phyloP scores from a whole-genome alignment of 2,329 filamentous ascomycete genomes.

The Neoarthrinium moseri region DNA sequence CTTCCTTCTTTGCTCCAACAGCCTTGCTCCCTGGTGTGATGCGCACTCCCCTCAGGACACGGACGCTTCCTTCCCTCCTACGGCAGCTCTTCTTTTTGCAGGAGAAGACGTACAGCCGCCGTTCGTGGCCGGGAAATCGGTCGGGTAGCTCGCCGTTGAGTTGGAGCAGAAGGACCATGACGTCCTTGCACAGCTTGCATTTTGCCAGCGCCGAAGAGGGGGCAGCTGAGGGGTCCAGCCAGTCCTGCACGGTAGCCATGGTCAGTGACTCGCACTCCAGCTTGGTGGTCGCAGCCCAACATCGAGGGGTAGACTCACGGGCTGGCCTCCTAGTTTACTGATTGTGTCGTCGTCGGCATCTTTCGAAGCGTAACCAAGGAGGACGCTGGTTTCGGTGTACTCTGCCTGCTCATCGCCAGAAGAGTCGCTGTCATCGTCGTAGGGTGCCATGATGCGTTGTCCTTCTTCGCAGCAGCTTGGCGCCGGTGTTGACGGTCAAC shows the following conservation, averaged over 20 bases:
- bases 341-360: slow-evolving; percentile 78
- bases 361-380: slow-evolving; percentile 84
- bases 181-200: slow-evolving; percentile 82
- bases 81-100: slow-evolving; percentile 78
- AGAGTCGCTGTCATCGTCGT: slow-evolving; percentile 88
- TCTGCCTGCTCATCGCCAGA: slow-evolving; percentile 61
- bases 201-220: slow-evolving; percentile 76
- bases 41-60: slow-evolving; percentile 69
- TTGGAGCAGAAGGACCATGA: slow-evolving; percentile 84
- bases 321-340: slow-evolving; percentile 82
- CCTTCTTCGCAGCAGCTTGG: background rate
- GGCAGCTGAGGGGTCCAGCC: slow-evolving; percentile 71
- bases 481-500: background rate
- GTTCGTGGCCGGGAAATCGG: slow-evolving; percentile 80
- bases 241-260: slow-evolving; percentile 62
- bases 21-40: slow-evolving; percentile 31
- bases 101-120: slow-evolving; percentile 82
- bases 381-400: slow-evolving; percentile 79
- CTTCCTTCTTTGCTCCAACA: slow-evolving; percentile 28
- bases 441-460: slow-evolving; percentile 37
- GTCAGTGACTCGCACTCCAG: background rate
- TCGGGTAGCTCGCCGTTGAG: slow-evolving; percentile 88
- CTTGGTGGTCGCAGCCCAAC: slow-evolving; percentile 5
- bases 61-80: slow-evolving; percentile 78
- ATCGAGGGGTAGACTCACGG: slow-evolving; percentile 65